Base-by-base conservation (phyloP, 306 rosid species). In the Vicia sativa region DNA sequence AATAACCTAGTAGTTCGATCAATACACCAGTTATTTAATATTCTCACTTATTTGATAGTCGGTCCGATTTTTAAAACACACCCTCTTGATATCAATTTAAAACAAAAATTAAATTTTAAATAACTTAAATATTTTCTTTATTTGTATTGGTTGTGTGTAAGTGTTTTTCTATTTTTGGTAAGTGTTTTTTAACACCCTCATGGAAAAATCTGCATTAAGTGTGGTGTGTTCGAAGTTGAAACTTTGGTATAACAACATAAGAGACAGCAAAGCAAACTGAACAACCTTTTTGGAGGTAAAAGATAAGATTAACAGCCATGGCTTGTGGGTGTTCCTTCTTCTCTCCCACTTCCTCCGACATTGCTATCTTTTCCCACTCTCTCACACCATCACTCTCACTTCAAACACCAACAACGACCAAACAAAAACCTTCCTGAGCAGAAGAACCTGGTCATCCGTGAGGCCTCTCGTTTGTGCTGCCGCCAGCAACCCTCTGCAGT, bases 401-500 rank as follows among this genome's bases (percentile, higher is more conserved):
- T 9, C n/a, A 26, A 25, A 25, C 56, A 15, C 8, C n/a, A 4
- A 52, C 9, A 53, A 43, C 9, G 11, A 28, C 25, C 34, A 70
- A 52, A 39, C 53, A 59, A 15, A 2, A 46, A 74, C 14, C 6
- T 2, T n/a, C 26, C 11, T 43, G 3, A 66, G 42, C 14, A 49
- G 38, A n/a, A 44, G 79, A 68, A 15, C 11, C 9, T 9, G 38
- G 9, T 34, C 38, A 34, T 34, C 56, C 1, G 18, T 59, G 7
- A 77, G 13, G 45, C 50, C 67, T 45, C 25, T 66, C 42, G 37
- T 81, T 39, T 74, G 67, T 31, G 85, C 92, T 13, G 86, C 92
- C 18, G 75, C 57, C 38, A 61, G 55, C 50, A 73, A 74, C 15
- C 71, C 83, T 9, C 72, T 90, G 72, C 79, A 86, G 81, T 86